Percentiles rank a stretch among this genome's conserved stretches.
These are phyloP conservation scores for Fomitopsis betulina DNA, from an alignment of 1,284 basidiomycete species.

Conservation along the genomic window DNA sequence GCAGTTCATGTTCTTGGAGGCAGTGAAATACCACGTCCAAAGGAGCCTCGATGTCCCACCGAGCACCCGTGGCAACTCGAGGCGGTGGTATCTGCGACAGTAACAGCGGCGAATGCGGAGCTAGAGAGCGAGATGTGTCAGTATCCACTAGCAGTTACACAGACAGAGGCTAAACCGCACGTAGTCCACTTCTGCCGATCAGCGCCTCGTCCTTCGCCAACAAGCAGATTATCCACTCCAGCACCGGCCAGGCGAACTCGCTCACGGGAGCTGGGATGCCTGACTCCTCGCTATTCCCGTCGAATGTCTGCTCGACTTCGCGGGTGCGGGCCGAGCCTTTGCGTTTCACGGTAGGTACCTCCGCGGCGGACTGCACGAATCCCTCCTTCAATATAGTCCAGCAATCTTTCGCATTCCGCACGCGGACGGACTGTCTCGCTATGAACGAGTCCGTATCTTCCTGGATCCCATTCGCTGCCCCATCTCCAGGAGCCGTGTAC, in stretches of 20 bases:
- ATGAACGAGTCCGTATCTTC: slow-evolving; percentile 53
- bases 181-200: slow-evolving; percentile 27
- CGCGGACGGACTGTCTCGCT: slow-evolving; percentile 45
- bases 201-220: slow-evolving; percentile 59
- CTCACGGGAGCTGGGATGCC: slow-evolving; percentile 35
- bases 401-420: slow-evolving; percentile 49
- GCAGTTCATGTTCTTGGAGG: slow-evolving; percentile 36
- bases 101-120: slow-evolving; percentile 51
- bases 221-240: slow-evolving; percentile 59
- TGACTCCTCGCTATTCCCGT: slow-evolving; percentile 24
- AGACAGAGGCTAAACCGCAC: slow-evolving; percentile 17
- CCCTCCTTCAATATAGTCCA: slow-evolving; percentile 58
- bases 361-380: slow-evolving; percentile 38
- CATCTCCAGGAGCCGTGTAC: slow-evolving; percentile 27
- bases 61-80: slow-evolving; percentile 38
- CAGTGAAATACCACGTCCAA: slow-evolving; percentile 54
- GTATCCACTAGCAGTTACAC: not conserved
- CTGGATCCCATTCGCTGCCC: slow-evolving; percentile 16
- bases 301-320: slow-evolving; percentile 15
- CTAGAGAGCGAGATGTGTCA: slow-evolving; percentile 29
- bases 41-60: slow-evolving; percentile 55
- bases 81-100: slow-evolving; percentile 62
- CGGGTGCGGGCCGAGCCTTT: slow-evolving; percentile 29
- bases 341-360: slow-evolving; percentile 9
- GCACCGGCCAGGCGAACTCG: slow-evolving; percentile 56